A percentile compares a stretch with the other conserved stretches of the same genome.
Conservation (phyloP, 2,329 filamentous ascomycete genomes). For the Beauveria sp. region DNA sequence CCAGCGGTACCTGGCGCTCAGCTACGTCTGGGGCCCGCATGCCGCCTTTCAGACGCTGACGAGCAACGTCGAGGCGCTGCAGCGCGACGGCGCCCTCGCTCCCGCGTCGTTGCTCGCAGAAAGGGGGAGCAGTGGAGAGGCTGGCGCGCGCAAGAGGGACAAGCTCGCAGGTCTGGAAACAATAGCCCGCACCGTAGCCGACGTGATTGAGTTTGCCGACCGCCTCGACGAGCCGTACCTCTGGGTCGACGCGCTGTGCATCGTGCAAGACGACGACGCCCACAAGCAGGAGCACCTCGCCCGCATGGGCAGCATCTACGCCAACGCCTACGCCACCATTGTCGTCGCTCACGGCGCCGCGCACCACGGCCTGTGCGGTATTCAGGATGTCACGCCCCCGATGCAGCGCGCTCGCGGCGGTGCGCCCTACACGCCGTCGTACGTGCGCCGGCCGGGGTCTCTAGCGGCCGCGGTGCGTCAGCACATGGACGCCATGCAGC, state of each 20-base stretch:
- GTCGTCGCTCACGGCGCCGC: neutral
- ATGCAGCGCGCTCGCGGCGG: neutral
- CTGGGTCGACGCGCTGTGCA: conserved; percentile 18
- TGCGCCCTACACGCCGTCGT: neutral
- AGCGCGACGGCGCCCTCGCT: neutral
- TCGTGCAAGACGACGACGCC: conserved; percentile 13
- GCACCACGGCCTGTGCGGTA: neutral
- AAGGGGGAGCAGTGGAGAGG: neutral
- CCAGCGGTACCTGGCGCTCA: conserved; percentile 15
- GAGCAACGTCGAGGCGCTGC: conserved; percentile 5
- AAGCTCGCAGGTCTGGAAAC: neutral
- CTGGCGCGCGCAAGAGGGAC: neutral
- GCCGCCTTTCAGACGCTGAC: conserved; percentile 1
- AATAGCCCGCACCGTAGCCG: conserved; percentile 9
- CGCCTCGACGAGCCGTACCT: conserved; percentile 12
- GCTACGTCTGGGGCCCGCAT: conserved; percentile 16
- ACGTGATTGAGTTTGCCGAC: conserved; percentile 12
- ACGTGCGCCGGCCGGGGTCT: neutral
- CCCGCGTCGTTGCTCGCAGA: neutral
- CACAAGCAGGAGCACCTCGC: conserved; percentile 13
- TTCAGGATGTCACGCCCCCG: neutral
- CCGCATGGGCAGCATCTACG: conserved; percentile 14
- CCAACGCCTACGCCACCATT: conserved; percentile 7
- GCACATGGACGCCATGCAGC: neutral
- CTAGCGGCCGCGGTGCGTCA: neutral